Percentiles rank a stretch among this genome's conserved stretches.
Evolutionary conservation across 352 stramenopile species (phyloP).

Genomic region (Globisporangium mamillatum): DNA sequence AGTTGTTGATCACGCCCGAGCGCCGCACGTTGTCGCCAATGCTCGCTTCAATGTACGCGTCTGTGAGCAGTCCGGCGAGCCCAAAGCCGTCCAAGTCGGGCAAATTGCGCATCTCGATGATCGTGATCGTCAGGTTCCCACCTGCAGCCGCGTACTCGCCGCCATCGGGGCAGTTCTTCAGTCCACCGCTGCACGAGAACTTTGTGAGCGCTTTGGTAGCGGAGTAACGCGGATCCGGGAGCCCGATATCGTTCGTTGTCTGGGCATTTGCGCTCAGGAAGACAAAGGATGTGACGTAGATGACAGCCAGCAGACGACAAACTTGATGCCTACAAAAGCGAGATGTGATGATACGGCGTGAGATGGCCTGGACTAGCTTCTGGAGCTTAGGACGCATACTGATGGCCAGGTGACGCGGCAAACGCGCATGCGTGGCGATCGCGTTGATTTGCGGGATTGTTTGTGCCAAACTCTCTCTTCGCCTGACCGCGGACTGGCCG

Average conservation of each 20-base stretch:
- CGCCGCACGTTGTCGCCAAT: conserved; percentile 71
- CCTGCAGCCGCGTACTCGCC: conserved; percentile 72
- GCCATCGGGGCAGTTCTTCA: conserved; percentile 62
- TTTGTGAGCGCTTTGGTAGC: conserved; percentile 38
- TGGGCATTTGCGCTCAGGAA: conserved; percentile 24
- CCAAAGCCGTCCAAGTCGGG: conserved; percentile 81
- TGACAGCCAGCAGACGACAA: background rate
- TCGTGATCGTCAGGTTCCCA: conserved; percentile 85
- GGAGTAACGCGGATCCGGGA: conserved; percentile 66
- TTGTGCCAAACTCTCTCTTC: background rate
- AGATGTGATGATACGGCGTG: background rate
- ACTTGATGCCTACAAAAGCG: background rate
- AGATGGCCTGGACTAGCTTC: background rate
- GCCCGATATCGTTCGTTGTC: conserved; percentile 55
- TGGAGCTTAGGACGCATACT: background rate
- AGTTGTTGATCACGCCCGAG: conserved; percentile 37
- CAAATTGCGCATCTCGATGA: conserved; percentile 84
- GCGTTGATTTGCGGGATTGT: background rate
- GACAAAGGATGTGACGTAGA: background rate
- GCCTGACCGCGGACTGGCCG: background rate
- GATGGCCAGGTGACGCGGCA: background rate
- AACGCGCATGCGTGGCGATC: background rate
- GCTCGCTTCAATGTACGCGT: conserved; percentile 71
- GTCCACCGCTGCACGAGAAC: conserved; percentile 72
- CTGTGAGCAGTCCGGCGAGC: conserved; percentile 54